Base-by-base conservation (phyloP, 1,139 yeast species). In the Suhomyces chickasaworum region DNA sequence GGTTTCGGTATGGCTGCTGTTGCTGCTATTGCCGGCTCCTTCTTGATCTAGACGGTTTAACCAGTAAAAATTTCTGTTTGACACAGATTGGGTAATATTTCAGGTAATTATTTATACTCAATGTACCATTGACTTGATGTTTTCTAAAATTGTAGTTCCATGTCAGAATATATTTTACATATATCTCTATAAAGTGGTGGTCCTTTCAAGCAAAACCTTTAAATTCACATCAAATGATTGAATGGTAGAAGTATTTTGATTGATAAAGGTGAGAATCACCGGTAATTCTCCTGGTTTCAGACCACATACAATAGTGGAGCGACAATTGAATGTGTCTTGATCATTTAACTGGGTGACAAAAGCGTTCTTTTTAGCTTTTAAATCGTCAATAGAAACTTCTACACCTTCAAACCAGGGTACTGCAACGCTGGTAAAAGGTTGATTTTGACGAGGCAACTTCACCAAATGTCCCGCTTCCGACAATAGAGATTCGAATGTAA, bases 181-280 rank as follows among this genome's bases (percentile, higher is more conserved):
- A 12, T 12, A 4, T 17, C 22, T 32, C 23, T 32, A 27, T 17
- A 30, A 22, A 7, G 9, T 20, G 8, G 25, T 40, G 29, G 22
- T 32, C 17, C 18, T 9, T 9, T 21, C 16, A 15, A 42, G 23
- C 36, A 48, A 13, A 5, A 12, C 15, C 15, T 41, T 42, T 39
- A 50, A 39, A 17, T 43, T 33, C 25, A 52, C 44, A 6, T 39
- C 38, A 23, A 31, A 38, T 2, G 35, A 22, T 8, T 18, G 8
- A 13, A 52, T 37, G 12, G 15, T 18, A 16, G 41, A 22, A 13
- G 37, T 21, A 15, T 48, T 48, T 41, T 60, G 64, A 23, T 55
- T 58, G 6, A 66, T 53, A 13, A 67, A 49, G 1, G 70, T 59
- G 2, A 61, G 48, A 16, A 68, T 56, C 13, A 68, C 71, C 2